Evolutionary conservation across 768 basidiomycete species (phyloP).

Genomic region (Paxillus ammoniavirescens): DNA sequence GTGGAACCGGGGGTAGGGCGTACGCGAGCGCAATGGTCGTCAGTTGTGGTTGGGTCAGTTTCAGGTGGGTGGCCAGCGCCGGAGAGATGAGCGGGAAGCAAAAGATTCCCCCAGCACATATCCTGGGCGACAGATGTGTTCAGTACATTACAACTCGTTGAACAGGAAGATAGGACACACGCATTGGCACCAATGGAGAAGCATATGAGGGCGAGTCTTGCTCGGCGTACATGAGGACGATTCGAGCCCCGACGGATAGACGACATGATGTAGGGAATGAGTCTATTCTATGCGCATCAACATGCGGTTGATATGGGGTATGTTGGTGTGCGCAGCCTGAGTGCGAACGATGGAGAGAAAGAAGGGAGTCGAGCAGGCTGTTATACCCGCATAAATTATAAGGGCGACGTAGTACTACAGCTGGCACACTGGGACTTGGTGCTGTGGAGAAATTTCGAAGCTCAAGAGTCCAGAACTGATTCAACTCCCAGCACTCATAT

Average conservation of each 20-base stretch:
- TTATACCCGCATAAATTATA: no score
- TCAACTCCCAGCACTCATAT: no score
- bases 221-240: constrained; percentile 17
- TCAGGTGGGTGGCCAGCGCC: constrained; percentile 52
- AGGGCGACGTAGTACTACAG: no score
- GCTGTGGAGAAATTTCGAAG: no score
- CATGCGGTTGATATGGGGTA: background rate
- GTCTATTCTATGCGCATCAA: background rate
- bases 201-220: constrained; percentile 38
- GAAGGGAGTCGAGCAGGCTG: no score
- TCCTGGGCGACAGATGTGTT: constrained; percentile 34
- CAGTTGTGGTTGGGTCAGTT: constrained; percentile 72
- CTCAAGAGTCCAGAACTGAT: no score
- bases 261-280: constrained; percentile 10
- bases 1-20: constrained; percentile 37
- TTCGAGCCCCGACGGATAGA: constrained; percentile 5
- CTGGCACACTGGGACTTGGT: no score
- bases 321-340: no score
- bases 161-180: constrained; percentile 38
- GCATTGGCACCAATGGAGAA: constrained; percentile 62
- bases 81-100: constrained; percentile 76
- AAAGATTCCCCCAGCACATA: constrained; percentile 78
- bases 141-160: background rate
- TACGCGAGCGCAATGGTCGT: constrained; percentile 79
- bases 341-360: no score